Base-by-base conservation (phyloP, 805 yeast species). In the Ogataea sp. region DNA sequence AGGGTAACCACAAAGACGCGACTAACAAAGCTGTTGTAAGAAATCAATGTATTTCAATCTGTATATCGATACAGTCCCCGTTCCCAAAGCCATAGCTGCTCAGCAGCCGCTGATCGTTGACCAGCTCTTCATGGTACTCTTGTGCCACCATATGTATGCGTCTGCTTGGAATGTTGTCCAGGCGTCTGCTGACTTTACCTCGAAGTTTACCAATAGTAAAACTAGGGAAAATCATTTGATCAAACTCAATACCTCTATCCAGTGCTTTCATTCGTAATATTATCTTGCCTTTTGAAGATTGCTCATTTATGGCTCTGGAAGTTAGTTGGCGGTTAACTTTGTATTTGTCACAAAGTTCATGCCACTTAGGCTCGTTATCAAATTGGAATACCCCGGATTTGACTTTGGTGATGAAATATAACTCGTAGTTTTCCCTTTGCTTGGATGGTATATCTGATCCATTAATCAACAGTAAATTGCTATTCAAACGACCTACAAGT, bases 371-470 rank as follows among this genome's bases (percentile, higher is more conserved):
- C 3, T 47, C 21, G 20, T 40, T 40, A 5, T 4, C 3, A 3
- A 5, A 10, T 2, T 40, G 27, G 31, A 62, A 47, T 6, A 57
- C 52, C 6, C 51, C 51, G 16, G 50, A 43, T n/a, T 49, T 52
- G 0, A 83, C 73, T 43, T 67, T 67, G 5, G 78, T 66, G 23
- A 83, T 61, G 43, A 83, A 78, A 51, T 72, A 85, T 4, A 83
- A 53, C 53, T 87, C 95, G 1, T 84, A 81, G 46, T 80, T 83
- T 6, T 42, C 46, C 15, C 87, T 64, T 36, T 78, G 83, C 2
- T 58, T 66, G 0, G 34, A 40, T 3, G 62, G 51, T 8, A 85
- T 59, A 0, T 28, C 37, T 0, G 78, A 67, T 1, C 95, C 95
- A 50, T 88, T 78, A 13, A 87, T 57, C 20, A 56, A 59, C 1